Conservation (phyloP, 2,329 filamentous ascomycete species). For the Penicillium digitatum region DNA sequence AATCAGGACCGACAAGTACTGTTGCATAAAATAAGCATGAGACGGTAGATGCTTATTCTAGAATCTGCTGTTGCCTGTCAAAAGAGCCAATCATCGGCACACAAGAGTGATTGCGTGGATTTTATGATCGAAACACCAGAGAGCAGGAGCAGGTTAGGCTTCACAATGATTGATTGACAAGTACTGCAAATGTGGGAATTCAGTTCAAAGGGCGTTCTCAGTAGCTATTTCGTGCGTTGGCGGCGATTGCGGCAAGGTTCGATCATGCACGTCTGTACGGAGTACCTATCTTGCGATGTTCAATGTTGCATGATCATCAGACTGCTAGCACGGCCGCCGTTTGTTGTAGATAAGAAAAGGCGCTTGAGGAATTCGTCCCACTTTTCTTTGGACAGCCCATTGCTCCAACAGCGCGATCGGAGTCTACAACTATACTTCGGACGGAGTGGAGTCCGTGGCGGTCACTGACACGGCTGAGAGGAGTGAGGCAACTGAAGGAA, state of each 20-base stretch:
- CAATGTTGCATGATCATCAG: neutral
- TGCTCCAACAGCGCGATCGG: constrained; percentile 7
- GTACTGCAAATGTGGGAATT: neutral
- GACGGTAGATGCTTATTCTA: neutral
- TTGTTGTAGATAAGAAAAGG: constrained; percentile 5
- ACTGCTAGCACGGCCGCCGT: constrained; percentile 8
- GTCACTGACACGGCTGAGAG: constrained; percentile 10
- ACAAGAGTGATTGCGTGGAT: neutral
- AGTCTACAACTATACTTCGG: constrained; percentile 11
- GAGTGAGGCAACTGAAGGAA: neutral
- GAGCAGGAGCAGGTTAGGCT: neutral
- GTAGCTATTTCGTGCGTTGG: neutral
- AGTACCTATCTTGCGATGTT: neutral
- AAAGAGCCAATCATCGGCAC: neutral
- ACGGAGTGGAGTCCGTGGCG: neutral
- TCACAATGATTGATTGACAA: neutral
- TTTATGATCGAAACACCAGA: neutral
- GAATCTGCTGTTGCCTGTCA: neutral
- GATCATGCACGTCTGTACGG: constrained; percentile 9
- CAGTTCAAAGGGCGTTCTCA: neutral
- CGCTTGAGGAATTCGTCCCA: constrained; percentile 2
- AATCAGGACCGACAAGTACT: neutral
- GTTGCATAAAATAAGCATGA: neutral
- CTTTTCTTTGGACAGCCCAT: constrained; percentile 13
- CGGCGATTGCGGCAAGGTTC: constrained; percentile 8